phyloP scores from a whole-genome alignment of 768 basidiomycete species.

The Cystobasidium tubakii region DNA sequence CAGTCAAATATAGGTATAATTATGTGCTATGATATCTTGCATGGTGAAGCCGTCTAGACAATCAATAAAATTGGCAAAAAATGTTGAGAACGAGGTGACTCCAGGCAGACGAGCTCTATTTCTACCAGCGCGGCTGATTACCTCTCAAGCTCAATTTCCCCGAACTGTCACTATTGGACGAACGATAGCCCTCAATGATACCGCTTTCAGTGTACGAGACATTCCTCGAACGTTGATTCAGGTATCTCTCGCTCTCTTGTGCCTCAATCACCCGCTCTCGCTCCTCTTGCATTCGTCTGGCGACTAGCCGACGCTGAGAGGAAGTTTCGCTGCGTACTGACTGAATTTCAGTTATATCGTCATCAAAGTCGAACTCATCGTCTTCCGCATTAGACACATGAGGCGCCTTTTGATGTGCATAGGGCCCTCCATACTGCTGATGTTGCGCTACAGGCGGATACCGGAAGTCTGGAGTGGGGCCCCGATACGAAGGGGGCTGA shows the following conservation, averaged over 20 bases:
- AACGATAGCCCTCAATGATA: neutral
- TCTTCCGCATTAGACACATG: neutral
- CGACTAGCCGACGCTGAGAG: neutral
- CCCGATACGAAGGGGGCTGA: neutral
- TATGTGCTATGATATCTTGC: too few species aligned
- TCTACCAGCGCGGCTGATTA: too few species aligned
- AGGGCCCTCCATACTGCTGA: neutral
- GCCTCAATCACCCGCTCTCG: neutral
- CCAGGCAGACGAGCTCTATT: too few species aligned
- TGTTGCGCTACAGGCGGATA: neutral
- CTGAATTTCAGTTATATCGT: slow-evolving; percentile 6
- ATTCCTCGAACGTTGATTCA: neutral
- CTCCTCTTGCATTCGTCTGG: neutral
- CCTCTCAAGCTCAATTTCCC: neutral
- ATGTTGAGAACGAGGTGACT: too few species aligned
- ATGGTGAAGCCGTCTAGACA: too few species aligned
- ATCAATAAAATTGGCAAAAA: too few species aligned
- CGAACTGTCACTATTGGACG: neutral
- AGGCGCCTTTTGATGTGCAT: neutral
- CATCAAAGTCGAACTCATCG: slow-evolving; percentile 1
- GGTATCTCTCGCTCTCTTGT: neutral
- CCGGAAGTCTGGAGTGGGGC: neutral
- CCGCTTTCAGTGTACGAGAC: neutral
- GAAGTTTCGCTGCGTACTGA: slow-evolving; percentile 11
- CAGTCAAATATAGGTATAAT: too few species aligned